These are phyloP conservation scores for Phylloporus sp. DNA, from an alignment of 768 basidiomycete genomes.

Conservation along the genomic window DNA sequence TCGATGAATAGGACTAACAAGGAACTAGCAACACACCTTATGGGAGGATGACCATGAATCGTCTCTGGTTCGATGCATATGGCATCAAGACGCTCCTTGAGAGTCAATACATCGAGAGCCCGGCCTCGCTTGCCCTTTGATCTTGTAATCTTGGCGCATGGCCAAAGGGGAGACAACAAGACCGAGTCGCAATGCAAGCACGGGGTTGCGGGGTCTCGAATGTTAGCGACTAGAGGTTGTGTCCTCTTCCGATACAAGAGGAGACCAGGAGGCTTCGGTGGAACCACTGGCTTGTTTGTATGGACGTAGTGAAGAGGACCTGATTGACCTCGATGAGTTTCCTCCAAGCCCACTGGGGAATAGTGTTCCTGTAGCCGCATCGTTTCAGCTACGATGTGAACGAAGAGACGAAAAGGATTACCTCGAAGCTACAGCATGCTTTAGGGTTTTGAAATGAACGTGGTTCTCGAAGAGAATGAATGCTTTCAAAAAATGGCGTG, in stretches of 20 bases:
- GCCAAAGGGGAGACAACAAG: conserved; percentile 8
- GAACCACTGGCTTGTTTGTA: conserved; percentile 2
- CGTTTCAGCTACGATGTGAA: not conserved
- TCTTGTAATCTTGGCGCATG: conserved; percentile 16
- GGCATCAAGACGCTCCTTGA: conserved; percentile 7
- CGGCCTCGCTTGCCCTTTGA: conserved; percentile 8
- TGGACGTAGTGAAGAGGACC: not conserved
- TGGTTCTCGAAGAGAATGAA: not conserved
- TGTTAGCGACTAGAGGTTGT: not conserved
- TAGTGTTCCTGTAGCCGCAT: not conserved
- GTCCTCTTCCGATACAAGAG: not conserved
- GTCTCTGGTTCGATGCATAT: conserved; percentile 4
- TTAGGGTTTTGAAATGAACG: not conserved
- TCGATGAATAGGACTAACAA: not conserved
- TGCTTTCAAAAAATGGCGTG: not conserved
- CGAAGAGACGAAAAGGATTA: not conserved
- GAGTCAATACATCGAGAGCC: not conserved
- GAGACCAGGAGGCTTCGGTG: conserved; percentile 1
- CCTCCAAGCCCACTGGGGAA: not conserved
- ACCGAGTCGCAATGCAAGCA: conserved; percentile 6
- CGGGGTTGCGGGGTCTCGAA: not conserved
- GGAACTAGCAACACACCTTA: not conserved
- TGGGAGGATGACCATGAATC: conserved; percentile 1
- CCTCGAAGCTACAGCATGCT: not conserved
- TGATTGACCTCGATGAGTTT: not conserved